phyloP scores from a whole-genome alignment of 495 filamentous ascomycete species.

The Daldinia concentrica region DNA sequence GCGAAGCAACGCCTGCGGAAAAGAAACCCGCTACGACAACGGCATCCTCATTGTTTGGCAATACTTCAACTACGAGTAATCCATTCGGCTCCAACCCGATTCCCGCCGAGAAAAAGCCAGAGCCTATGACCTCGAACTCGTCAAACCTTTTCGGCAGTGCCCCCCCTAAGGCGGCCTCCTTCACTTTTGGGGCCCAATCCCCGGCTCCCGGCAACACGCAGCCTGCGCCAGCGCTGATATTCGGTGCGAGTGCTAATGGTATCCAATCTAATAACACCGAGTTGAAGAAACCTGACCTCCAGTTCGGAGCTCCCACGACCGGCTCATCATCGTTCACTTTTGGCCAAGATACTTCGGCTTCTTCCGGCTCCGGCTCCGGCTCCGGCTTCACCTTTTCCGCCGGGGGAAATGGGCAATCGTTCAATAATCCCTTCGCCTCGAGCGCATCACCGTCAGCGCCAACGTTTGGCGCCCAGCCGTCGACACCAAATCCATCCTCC shows the following conservation, averaged over 20 bases:
- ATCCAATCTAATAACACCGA: slow-evolving; percentile 23
- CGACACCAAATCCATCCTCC: slow-evolving; percentile 47
- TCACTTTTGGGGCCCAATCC: slow-evolving; percentile 40
- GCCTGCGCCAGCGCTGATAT: slow-evolving; percentile 26
- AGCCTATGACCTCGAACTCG: slow-evolving; percentile 24
- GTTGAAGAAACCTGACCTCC: slow-evolving; percentile 34
- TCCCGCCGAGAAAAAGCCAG: slow-evolving; percentile 41
- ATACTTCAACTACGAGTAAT: slow-evolving; percentile 20
- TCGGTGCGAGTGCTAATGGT: slow-evolving; percentile 24
- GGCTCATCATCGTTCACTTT: slow-evolving; percentile 35
- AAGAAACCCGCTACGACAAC: slow-evolving; percentile 36
- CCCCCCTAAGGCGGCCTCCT: slow-evolving; percentile 30
- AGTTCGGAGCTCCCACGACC: slow-evolving; percentile 35
- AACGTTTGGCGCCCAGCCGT: slow-evolving; percentile 34
- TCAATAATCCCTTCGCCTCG: slow-evolving; percentile 57
- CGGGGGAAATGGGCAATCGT: slow-evolving; percentile 41
- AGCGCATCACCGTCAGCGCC: slow-evolving; percentile 24
- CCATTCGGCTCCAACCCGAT: slow-evolving; percentile 37
- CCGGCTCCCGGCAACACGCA: slow-evolving; percentile 12
- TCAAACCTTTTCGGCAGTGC: slow-evolving; percentile 34
- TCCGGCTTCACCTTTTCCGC: slow-evolving; percentile 54
- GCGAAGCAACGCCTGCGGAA: slow-evolving; percentile 43
- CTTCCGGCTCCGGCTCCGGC: slow-evolving; percentile 36
- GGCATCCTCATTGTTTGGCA: slow-evolving; percentile 44
- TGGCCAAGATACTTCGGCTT: slow-evolving; percentile 24